Percentiles rank a stretch among this genome's conserved stretches.
Conservation (phyloP, 306 rosid genomes). For the Glycine soja region DNA sequence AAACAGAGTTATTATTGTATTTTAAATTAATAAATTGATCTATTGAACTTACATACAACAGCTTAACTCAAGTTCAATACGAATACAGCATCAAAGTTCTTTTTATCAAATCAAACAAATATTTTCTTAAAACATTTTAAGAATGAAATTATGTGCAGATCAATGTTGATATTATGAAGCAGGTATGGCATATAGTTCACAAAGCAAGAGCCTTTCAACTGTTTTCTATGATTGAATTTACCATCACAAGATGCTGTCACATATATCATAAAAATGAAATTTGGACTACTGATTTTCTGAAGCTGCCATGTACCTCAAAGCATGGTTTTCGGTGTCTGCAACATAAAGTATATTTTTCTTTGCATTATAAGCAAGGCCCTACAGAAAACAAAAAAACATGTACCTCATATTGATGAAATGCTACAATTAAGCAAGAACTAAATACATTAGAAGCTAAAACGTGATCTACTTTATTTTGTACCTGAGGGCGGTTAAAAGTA, state of each 20-base stretch:
- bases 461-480: slow-evolving; percentile 32
- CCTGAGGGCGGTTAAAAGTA: slow-evolving; percentile 95
- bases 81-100: slow-evolving; percentile 31
- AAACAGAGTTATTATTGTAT: background rate
- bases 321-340: slow-evolving; percentile 97
- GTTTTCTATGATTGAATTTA: slow-evolving; percentile 35
- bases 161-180: slow-evolving; percentile 24
- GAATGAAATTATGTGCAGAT: slow-evolving; percentile 34
- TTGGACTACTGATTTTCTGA: slow-evolving; percentile 30
- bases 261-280: slow-evolving; percentile 28
- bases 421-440: slow-evolving; percentile 36
- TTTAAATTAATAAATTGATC: slow-evolving; percentile 34
- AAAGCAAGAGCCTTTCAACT: background rate
- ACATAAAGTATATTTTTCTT: slow-evolving; percentile 88
- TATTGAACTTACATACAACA: slow-evolving; percentile 17
- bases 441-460: slow-evolving; percentile 37
- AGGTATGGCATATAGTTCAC: slow-evolving; percentile 26
- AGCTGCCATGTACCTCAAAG: slow-evolving; percentile 75
- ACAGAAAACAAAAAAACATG: slow-evolving; percentile 41
- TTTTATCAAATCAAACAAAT: slow-evolving; percentile 36
- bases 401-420: slow-evolving; percentile 32
- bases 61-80: slow-evolving; percentile 34
- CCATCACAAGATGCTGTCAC: slow-evolving; percentile 20
- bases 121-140: background rate
- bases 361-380: slow-evolving; percentile 96